Conservation (phyloP, 2,329 filamentous ascomycete species). For the Aspergillus ibericus region DNA sequence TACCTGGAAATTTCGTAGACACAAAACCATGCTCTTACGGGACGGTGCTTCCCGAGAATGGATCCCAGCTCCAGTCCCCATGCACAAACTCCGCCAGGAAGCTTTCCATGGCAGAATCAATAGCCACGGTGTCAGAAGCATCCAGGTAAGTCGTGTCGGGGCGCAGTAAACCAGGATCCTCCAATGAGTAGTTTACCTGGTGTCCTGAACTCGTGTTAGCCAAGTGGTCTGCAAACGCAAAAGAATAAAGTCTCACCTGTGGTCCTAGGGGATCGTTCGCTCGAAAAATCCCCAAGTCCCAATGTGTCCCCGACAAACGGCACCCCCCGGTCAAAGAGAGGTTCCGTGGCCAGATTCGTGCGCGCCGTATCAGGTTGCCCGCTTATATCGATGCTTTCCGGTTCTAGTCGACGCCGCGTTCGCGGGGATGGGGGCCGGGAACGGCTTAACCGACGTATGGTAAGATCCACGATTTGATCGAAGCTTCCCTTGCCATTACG, state of each 20-base stretch:
- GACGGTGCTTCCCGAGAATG: conserved; percentile 15
- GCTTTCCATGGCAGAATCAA: conserved; percentile 25
- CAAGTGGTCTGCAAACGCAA: not conserved
- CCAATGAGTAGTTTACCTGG: not conserved
- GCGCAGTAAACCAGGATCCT: not conserved
- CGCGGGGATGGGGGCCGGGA: conserved; percentile 2
- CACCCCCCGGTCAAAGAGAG: not conserved
- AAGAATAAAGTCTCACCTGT: not conserved
- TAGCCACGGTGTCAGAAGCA: conserved; percentile 4
- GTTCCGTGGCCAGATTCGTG: not conserved
- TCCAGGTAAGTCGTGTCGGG: conserved; percentile 1
- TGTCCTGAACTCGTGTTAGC: not conserved
- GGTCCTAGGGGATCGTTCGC: not conserved
- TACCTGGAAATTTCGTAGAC: not conserved
- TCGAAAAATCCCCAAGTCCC: not conserved
- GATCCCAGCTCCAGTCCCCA: conserved; percentile 28
- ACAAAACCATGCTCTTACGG: not conserved
- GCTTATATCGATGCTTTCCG: not conserved
- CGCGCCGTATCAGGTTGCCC: not conserved
- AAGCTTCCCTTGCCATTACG: conserved; percentile 35
- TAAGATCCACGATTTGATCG: conserved; percentile 31
- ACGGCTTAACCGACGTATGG: conserved; percentile 21
- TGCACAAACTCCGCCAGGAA: conserved; percentile 26
- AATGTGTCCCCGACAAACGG: not conserved
- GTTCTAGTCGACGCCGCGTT: not conserved